Evolutionary conservation across 1,139 yeast species (phyloP).

Genomic region (Pichia sp.): DNA sequence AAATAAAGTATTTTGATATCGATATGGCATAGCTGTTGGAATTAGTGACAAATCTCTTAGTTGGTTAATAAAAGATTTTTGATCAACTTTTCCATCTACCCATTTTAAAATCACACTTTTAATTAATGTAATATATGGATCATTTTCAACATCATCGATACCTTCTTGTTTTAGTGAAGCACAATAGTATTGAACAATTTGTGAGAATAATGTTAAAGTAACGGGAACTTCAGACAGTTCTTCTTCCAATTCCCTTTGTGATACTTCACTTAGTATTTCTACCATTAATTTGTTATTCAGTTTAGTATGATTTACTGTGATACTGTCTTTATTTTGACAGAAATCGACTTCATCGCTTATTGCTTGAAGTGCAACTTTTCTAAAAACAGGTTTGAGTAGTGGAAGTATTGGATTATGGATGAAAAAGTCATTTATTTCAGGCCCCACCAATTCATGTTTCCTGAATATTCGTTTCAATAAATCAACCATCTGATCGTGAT

Average conservation of each 20-base stretch:
- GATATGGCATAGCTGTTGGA: slow-evolving; percentile 18
- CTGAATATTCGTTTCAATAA: slow-evolving; percentile 19
- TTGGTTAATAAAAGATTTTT: slow-evolving; percentile 13
- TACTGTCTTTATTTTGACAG: neutral
- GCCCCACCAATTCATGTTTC: slow-evolving; percentile 10
- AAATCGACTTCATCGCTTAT: slow-evolving; percentile 7
- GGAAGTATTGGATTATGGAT: slow-evolving; percentile 25
- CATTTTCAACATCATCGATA: slow-evolving; percentile 12
- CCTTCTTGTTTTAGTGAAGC: slow-evolving; percentile 16
- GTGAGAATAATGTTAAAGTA: slow-evolving; percentile 21
- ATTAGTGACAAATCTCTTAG: slow-evolving; percentile 15
- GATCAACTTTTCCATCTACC: slow-evolving; percentile 13
- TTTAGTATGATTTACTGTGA: neutral
- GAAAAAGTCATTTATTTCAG: slow-evolving; percentile 20
- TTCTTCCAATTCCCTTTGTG: neutral
- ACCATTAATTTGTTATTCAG: neutral
- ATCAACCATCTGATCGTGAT: slow-evolving; percentile 20
- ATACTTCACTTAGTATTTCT: slow-evolving; percentile 4
- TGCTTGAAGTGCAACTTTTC: slow-evolving; percentile 12
- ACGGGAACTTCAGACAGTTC: slow-evolving; percentile 10
- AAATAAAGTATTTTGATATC: slow-evolving; percentile 11
- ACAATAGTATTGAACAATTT: slow-evolving; percentile 20
- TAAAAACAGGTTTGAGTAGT: slow-evolving; percentile 19
- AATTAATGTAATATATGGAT: slow-evolving; percentile 18
- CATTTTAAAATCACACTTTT: slow-evolving; percentile 17